These are phyloP conservation scores for Hypsizygus marmoreus DNA, from an alignment of 768 basidiomycete genomes.

Conservation along the genomic window DNA sequence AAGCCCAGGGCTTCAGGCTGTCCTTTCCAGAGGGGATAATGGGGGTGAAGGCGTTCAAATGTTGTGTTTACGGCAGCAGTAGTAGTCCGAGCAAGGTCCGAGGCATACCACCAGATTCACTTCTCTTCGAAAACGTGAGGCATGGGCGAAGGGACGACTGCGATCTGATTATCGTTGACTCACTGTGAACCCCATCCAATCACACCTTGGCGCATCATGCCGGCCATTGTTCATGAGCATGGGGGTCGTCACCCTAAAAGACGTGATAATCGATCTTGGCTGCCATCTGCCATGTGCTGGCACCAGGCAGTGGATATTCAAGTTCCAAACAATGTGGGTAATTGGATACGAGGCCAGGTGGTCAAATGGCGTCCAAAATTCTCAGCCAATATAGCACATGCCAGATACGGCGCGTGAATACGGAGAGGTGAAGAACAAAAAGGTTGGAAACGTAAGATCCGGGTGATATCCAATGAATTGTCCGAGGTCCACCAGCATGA, in stretches of 20 bases:
- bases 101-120: conserved; percentile 6
- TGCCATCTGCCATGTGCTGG: too few relatives aligned
- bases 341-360: too few relatives aligned
- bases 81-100: conserved; percentile 15
- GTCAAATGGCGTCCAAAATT: too few relatives aligned
- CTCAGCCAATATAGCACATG: not conserved
- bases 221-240: not conserved
- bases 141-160: conserved; percentile 3
- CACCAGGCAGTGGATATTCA: too few relatives aligned
- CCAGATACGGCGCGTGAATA: not conserved
- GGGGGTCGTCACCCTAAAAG: not conserved
- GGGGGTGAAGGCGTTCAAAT: conserved; percentile 3
- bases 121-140: conserved; percentile 8
- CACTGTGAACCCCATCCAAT: conserved; percentile 5
- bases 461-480: conserved; percentile 6
- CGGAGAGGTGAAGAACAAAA: conserved; percentile 15
- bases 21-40: conserved; percentile 7
- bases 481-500: not conserved
- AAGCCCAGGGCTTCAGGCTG: conserved; percentile 2
- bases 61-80: conserved; percentile 4
- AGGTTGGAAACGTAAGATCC: conserved; percentile 17
- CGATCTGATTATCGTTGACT: conserved; percentile 7
- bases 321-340: too few relatives aligned
- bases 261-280: conserved; percentile 2
- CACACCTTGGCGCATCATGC: conserved; percentile 1